Percentiles rank a stretch among this genome's conserved stretches.
These are phyloP conservation scores for Euphrasia arctica DNA, from an alignment of 305 asterid species.

Conservation along the genomic window DNA sequence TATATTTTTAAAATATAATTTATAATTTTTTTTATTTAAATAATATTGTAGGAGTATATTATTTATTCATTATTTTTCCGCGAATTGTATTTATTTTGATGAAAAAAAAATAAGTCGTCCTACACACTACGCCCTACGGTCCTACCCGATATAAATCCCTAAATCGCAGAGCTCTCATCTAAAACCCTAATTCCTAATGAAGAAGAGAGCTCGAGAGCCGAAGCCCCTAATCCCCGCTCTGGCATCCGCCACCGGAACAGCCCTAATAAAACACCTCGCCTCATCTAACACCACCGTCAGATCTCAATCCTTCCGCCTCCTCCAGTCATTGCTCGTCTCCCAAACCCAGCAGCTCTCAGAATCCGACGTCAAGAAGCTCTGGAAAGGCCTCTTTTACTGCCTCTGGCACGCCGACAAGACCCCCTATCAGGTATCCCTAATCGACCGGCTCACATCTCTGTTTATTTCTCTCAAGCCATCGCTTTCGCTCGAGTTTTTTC, in stretches of 20 bases:
- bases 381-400: constrained; percentile 93
- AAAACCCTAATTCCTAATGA: constrained; percentile 32
- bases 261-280: constrained; percentile 67
- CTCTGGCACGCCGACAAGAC: constrained; percentile 90
- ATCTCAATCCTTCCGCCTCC: constrained; percentile 63
- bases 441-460: constrained; percentile 55
- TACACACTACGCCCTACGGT: too few relatives aligned
- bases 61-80: too few relatives aligned
- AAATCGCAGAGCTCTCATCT: too few relatives aligned
- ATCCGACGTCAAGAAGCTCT: constrained; percentile 65
- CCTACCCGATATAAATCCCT: too few relatives aligned
- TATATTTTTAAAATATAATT: too few relatives aligned
- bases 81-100: too few relatives aligned
- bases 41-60: too few relatives aligned
- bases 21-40: too few relatives aligned
- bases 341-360: constrained; percentile 50
- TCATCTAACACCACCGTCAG: constrained; percentile 75
- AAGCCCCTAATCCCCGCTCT: constrained; percentile 52
- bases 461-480: constrained; percentile 51
- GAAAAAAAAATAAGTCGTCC: too few relatives aligned
- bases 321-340: constrained; percentile 63
- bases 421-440: constrained; percentile 64
- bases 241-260: constrained; percentile 49
- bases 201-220: constrained; percentile 62
- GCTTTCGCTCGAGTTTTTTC: constrained; percentile 58